These are phyloP conservation scores for Gaeumannomyces sp. DNA, from an alignment of 2,329 filamentous ascomycete species.

Conservation along the genomic window DNA sequence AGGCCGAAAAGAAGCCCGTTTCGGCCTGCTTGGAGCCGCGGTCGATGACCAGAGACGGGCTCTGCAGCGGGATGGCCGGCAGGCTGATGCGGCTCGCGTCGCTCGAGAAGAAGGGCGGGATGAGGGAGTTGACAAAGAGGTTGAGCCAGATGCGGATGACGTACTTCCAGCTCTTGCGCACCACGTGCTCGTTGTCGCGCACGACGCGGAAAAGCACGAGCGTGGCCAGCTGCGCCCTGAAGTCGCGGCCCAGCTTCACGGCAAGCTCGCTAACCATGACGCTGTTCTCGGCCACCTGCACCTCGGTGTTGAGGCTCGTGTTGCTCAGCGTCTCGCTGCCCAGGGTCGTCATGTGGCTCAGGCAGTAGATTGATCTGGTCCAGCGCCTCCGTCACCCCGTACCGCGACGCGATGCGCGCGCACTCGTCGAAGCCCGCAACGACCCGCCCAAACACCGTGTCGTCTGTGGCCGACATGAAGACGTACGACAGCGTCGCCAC, in stretches of 20 bases:
- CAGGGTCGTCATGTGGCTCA: slow-evolving; percentile 85
- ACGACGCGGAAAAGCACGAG: slow-evolving; percentile 93
- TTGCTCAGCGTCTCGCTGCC: slow-evolving; percentile 70
- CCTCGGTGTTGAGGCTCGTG: slow-evolving; percentile 88
- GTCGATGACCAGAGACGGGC: slow-evolving; percentile 87
- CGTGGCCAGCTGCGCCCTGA: slow-evolving; percentile 87
- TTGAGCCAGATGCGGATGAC: slow-evolving; percentile 91
- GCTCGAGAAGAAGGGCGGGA: slow-evolving; percentile 69
- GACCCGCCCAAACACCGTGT: slow-evolving; percentile 87
- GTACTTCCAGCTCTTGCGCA: slow-evolving; percentile 73
- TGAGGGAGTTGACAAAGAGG: slow-evolving; percentile 89
- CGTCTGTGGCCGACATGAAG: slow-evolving; percentile 97
- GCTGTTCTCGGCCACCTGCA: slow-evolving; percentile 83
- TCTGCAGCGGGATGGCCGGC: slow-evolving; percentile 79
- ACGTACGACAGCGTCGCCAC: slow-evolving; percentile 94
- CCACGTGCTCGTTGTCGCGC: slow-evolving; percentile 72
- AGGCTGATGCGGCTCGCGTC: slow-evolving; percentile 62
- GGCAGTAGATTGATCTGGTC: slow-evolving; percentile 88
- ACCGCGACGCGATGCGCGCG: slow-evolving; percentile 82
- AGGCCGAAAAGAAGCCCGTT: slow-evolving; percentile 82
- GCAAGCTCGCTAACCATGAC: slow-evolving; percentile 99
- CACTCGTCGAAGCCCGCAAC: slow-evolving; percentile 96
- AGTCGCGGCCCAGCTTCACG: slow-evolving; percentile 89
- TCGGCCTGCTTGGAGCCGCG: slow-evolving; percentile 72
- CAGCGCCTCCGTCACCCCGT: slow-evolving; percentile 75